Percentiles rank a stretch among this genome's conserved stretches.
Conservation (phyloP, 352 stramenopile species). For the Globisporangium viniferum region DNA sequence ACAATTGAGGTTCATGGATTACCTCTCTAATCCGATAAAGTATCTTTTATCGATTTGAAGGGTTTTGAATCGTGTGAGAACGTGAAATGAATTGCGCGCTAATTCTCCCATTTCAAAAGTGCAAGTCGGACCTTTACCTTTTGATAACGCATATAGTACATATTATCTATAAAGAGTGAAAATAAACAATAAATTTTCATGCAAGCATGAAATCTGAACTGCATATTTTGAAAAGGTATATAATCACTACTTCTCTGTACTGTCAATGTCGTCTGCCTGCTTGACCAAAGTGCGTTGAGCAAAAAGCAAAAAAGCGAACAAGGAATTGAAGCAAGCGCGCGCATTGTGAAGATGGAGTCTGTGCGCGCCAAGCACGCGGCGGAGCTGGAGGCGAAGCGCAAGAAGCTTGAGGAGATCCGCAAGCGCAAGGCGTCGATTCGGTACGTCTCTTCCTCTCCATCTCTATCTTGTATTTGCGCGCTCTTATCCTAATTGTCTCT, state of each 20-base stretch:
- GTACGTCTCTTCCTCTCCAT: slow-evolving; percentile 18
- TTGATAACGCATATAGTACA: neutral
- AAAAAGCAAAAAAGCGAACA: slow-evolving; percentile 8
- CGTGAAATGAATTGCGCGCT: slow-evolving; percentile 8
- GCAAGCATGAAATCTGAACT: neutral
- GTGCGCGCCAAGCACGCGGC: slow-evolving; percentile 81
- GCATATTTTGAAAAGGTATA: neutral
- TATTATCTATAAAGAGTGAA: neutral
- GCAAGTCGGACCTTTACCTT: neutral
- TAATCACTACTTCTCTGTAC: neutral
- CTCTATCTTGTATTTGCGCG: neutral
- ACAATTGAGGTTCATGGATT: neutral
- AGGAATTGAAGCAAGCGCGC: slow-evolving; percentile 3
- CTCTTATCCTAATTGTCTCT: neutral
- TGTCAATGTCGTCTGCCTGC: neutral
- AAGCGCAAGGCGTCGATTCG: slow-evolving; percentile 76
- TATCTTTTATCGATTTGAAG: slow-evolving; percentile 6
- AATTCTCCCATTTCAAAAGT: neutral
- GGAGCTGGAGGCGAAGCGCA: slow-evolving; percentile 85
- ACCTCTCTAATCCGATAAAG: slow-evolving; percentile 10
- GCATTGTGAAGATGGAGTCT: slow-evolving; percentile 40
- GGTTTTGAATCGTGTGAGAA: neutral
- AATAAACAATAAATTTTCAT: neutral
- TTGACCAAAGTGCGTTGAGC: slow-evolving; percentile 2
- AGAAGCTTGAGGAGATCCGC: slow-evolving; percentile 89